Conservation (phyloP, 2,329 filamentous ascomycete genomes). For the Aspergillus aculeatus region DNA sequence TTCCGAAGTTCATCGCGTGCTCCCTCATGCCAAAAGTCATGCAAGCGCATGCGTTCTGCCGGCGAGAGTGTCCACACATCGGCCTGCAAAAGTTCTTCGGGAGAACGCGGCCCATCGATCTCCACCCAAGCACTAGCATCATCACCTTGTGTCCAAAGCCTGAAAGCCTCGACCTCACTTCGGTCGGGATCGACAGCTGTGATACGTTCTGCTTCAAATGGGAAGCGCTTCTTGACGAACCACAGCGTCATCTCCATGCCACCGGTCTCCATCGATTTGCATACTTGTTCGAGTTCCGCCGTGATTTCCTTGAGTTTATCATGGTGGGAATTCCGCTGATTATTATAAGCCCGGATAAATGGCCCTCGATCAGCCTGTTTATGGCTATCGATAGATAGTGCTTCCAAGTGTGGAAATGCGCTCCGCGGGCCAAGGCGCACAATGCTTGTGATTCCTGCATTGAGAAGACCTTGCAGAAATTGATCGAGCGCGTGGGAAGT, state of each 20-base stretch:
- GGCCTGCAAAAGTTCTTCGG: background rate
- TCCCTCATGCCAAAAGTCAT: background rate
- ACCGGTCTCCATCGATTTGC: background rate
- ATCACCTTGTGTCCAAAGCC: background rate
- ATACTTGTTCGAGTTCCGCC: background rate
- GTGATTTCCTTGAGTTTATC: background rate
- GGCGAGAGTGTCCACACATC: background rate
- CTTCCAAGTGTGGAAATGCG: background rate
- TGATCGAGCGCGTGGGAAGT: conserved; percentile 14
- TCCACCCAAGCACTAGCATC: background rate
- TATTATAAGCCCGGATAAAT: background rate
- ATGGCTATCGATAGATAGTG: background rate
- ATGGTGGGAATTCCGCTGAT: background rate
- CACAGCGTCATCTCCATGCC: background rate
- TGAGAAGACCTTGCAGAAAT: conserved; percentile 6
- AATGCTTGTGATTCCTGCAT: conserved; percentile 4
- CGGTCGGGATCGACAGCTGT: background rate
- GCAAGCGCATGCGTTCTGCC: background rate
- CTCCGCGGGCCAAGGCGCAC: conserved; percentile 8
- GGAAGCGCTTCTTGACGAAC: background rate
- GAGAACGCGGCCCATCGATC: background rate
- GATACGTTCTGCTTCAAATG: background rate
- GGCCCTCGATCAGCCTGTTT: background rate
- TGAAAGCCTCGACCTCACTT: background rate
- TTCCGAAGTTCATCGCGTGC: background rate